Evolutionary conservation across 1,284 basidiomycete species (phyloP).

Genomic region (Austroboletus rostrupii): DNA sequence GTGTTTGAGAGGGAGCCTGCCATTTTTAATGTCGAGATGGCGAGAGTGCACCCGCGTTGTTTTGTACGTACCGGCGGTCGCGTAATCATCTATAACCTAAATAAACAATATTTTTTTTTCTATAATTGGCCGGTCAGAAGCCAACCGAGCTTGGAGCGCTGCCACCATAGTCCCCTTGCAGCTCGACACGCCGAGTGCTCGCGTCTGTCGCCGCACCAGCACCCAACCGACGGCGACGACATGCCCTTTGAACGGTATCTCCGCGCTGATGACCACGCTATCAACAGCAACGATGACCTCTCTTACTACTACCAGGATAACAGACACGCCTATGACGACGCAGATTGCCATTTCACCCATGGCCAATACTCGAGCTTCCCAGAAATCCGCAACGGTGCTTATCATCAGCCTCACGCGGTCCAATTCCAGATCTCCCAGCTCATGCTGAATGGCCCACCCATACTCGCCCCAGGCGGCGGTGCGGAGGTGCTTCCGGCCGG

Average conservation of each 20-base stretch:
- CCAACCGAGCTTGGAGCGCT: too few relatives aligned
- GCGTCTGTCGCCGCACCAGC: background rate
- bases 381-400: conserved; percentile 14
- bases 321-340: conserved; percentile 9
- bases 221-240: too few relatives aligned
- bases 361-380: conserved; percentile 2
- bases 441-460: conserved; percentile 51
- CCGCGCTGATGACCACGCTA: conserved; percentile 14
- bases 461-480: conserved; percentile 65
- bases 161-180: too few relatives aligned
- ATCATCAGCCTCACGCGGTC: conserved; percentile 33
- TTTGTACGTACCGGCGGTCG: too few relatives aligned
- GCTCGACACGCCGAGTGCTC: background rate
- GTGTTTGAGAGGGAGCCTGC: conserved; percentile 9
- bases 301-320: conserved; percentile 17
- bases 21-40: conserved; percentile 2
- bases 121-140: too few relatives aligned
- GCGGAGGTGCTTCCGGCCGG: conserved; percentile 60
- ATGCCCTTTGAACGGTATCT: conserved; percentile 43
- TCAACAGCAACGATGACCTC: conserved; percentile 4
- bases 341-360: conserved; percentile 6
- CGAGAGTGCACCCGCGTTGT: too few relatives aligned
- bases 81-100: too few relatives aligned
- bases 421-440: conserved; percentile 65
- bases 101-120: too few relatives aligned